A percentile compares a stretch with the other conserved stretches of the same genome.
These are phyloP conservation scores for Euphorbia neoarborescens DNA, from an alignment of 441 rosid genomes.

Conservation along the genomic window DNA sequence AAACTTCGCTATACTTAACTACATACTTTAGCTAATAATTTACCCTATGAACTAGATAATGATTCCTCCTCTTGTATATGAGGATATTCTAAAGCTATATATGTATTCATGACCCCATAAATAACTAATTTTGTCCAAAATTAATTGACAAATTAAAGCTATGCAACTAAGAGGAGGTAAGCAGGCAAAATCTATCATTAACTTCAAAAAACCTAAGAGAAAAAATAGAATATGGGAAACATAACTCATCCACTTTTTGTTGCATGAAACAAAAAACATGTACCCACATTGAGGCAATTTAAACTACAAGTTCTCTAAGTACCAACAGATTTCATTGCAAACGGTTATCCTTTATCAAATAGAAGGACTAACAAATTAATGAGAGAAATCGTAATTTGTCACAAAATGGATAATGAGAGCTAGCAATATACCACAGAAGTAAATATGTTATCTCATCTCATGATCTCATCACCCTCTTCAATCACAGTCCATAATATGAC, in stretches of 20 bases:
- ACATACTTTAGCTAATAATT: too few relatives aligned
- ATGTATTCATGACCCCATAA: background rate
- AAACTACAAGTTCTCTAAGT: too few relatives aligned
- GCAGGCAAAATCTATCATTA: background rate
- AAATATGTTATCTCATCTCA: background rate
- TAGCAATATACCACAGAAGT: background rate
- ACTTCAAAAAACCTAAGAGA: too few relatives aligned
- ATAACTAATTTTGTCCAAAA: background rate
- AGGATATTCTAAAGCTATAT: too few relatives aligned
- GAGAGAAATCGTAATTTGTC: background rate
- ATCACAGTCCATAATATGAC: background rate
- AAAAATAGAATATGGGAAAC: too few relatives aligned
- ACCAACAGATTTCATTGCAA: background rate
- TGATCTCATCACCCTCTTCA: background rate
- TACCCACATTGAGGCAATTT: too few relatives aligned
- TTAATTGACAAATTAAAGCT: background rate
- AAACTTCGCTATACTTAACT: too few relatives aligned
- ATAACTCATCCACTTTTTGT: too few relatives aligned
- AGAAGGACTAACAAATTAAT: background rate
- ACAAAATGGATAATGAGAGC: background rate
- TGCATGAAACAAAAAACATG: too few relatives aligned
- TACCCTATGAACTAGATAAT: too few relatives aligned
- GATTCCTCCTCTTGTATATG: too few relatives aligned
- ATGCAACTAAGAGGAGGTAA: background rate
- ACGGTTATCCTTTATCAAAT: background rate